Evolutionary conservation across 2,329 filamentous ascomycete species (phyloP), one percentile per base, ranked within the genome.

Genomic region (Thelonectria olida): DNA sequence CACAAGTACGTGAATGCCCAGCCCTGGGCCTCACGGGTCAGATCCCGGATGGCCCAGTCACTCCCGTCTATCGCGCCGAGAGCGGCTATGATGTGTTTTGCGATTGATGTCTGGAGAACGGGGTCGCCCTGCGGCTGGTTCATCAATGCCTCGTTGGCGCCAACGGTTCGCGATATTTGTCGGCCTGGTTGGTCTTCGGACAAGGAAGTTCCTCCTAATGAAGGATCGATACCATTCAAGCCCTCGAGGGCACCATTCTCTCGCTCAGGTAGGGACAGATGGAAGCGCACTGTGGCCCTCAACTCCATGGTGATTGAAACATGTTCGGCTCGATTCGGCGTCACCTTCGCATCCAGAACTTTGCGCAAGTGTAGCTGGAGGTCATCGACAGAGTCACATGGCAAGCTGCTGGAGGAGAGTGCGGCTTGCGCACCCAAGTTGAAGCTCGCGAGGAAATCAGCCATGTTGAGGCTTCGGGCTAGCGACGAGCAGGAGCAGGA

Each of bases 1-100:
- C 86, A 88, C 17, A 80, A 73, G 63, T 85, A 88, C 3, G 78
- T 80, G 54, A 88, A 82, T 1, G 76, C 78, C 85, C 85, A 87
- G 5, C 85, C 84, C 44, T 84, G 80, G 0, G 79, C 63, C 7
- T 71, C 76, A 13, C 80, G 76, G 22, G 80, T 79, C 19, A 84
- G 76, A 17, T 82, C 76, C 19, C 81, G 76, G 25, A 82, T 72
- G 2, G 67, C 70, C 85, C 85, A 88, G 1, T 72, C 73, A 64
- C 84, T 84, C 13, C 75, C 76, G 62, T 88, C 85, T 4, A 79
- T 75, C 7, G 73, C 71, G 22, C 80, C 74, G 13, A 88, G 66
- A 3, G 76, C 73, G 10, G 68, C 70, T 28, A 82, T 74, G 61
- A 88, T 81, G 52, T 83, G 78, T 64, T 81, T 82, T 8, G 83